phyloP scores from a whole-genome alignment of 2,329 filamentous ascomycete species.

The Acrocalymma vagum region DNA sequence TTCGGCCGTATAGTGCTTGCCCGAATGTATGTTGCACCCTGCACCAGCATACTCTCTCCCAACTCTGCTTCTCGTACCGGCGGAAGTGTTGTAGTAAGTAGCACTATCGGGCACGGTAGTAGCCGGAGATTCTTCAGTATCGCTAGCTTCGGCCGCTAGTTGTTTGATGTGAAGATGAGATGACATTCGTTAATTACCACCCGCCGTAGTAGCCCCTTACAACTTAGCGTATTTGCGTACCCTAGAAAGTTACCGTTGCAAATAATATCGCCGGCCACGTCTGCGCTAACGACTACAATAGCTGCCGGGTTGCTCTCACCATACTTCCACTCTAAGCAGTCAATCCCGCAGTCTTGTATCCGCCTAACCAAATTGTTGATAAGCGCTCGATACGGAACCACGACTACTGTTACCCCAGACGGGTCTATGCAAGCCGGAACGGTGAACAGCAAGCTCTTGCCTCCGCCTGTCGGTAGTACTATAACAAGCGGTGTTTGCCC shows the following conservation, averaged over 20 bases:
- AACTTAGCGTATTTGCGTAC: conserved; percentile 9
- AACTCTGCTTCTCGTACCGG: conserved; percentile 15
- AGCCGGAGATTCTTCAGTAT: conserved; percentile 17
- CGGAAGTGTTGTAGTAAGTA: conserved; percentile 20
- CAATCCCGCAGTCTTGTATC: conserved; percentile 7
- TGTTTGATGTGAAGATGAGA: conserved; percentile 19
- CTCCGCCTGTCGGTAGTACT: conserved; percentile 22
- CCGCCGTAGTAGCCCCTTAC: conserved; percentile 16
- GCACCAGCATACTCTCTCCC: conserved; percentile 14
- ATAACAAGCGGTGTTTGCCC: conserved; percentile 23
- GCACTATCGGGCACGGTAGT: conserved; percentile 14
- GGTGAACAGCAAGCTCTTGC: conserved; percentile 35
- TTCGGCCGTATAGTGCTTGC: conserved; percentile 14
- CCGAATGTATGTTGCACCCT: conserved; percentile 15
- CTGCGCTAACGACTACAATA: conserved; percentile 20
- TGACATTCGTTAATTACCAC: conserved; percentile 27
- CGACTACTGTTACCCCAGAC: conserved; percentile 21
- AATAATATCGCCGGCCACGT: conserved; percentile 13
- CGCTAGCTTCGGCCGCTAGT: conserved; percentile 20
- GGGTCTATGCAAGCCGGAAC: conserved; percentile 20
- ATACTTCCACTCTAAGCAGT: conserved; percentile 17
- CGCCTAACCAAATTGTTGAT: conserved; percentile 14
- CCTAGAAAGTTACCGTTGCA: conserved; percentile 19
- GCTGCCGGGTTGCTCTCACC: conserved; percentile 16
- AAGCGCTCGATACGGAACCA: conserved; percentile 24